Base-by-base conservation (phyloP, 2,329 filamentous ascomycete genomes). In the Arachnomyces sp. region DNA sequence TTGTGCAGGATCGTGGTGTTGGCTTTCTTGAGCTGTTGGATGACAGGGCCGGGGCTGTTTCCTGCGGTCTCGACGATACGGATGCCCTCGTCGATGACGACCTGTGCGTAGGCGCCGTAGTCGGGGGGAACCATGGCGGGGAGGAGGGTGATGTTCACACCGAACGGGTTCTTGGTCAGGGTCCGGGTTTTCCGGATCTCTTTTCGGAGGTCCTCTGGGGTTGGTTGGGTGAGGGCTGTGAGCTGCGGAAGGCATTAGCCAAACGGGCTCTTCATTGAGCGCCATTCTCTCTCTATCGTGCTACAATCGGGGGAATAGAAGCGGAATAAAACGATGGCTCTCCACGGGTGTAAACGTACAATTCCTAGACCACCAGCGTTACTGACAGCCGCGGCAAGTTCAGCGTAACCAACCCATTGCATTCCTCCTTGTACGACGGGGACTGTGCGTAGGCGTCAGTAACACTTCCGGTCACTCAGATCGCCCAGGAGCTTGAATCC, bases 121-220 rank as follows among this genome's bases (percentile, higher is more conserved):
- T 96, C 82, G 4, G 92, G 92, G 5, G 92, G 87, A 7, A 87
- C 81, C 53, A 96, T 76, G 41, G 89, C 77, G 18, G 92, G 92
- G 34, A 96, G 81, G 46, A 96, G 81, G 7, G 92, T 98, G 52
- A 96, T 77, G 69, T 98, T 98, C 54, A 96, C 90, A 56, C 76
- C 92, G 64, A 98, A 96, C 32, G 68, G 68, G 46, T 67, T 66
- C 34, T 66, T 64, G 46, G 70, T 72, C 57, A 96, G 79, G 49
- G 73, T 77, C 52, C 81, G 82, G 73, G 86, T 94, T 67, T 78
- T 81, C 48, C 77, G 82, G 66, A 98, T 98, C 70, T 98, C 92
- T 58, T 85, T 84, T 63, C 90, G 88, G 42, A 98, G 81, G 59
- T 86, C 88, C 63, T 88, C 85, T 35, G 92, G 90, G 12, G 84